Base-by-base conservation (phyloP, 1,284 basidiomycete genomes). In the Rhodotorula sp. region DNA sequence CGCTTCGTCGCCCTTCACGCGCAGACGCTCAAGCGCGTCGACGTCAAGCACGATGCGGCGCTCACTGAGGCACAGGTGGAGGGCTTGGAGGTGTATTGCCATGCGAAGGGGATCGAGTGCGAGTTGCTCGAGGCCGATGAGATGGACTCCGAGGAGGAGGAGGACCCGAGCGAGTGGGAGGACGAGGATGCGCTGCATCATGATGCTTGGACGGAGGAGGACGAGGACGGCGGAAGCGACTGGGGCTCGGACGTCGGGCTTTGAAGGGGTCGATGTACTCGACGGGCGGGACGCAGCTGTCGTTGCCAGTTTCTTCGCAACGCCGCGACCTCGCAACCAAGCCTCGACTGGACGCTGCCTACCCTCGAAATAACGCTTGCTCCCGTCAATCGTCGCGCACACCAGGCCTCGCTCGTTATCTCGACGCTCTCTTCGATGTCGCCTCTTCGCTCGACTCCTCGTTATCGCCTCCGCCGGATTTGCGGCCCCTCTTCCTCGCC, bases 41-140 rank as follows among this genome's bases (percentile, higher is more conserved):
- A 61, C 20, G 37, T 71, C 5, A 31, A 26, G 4, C 30, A 46
- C 16, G 67, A 66, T 16, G 63, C 60, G 16, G 60, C 67, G 20
- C 52, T 73, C 20, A 67, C 57, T 24, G 64, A 62, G 31, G 69
- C 59, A 31, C 69, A 71, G 64, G 44, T 73, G 40, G 72, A 73
- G 64, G 69, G 72, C 40, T 44, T 73, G 44, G 69, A 73, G 59
- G 66, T 73, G 48, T 50, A 64, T 4, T 73, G 72, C 44, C 66
- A 71, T 48, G 66, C 67, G 28, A 73, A 65, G 58, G 63, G 64
- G 48, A 60, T 71, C 30, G 66, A 60, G 24, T 61, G 44, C 58
- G 68, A 63, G 56, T 46, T 68, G 50, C 34, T 66, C 13, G 54
- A 57, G 22, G 30, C 48, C 16, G 64, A 55, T 26, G 58, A 44